Percentiles rank a stretch among this genome's conserved stretches.
Evolutionary conservation across 31 red algal genomes (phyloP).

Genomic region (Pterothamnion heteromorphum): DNA sequence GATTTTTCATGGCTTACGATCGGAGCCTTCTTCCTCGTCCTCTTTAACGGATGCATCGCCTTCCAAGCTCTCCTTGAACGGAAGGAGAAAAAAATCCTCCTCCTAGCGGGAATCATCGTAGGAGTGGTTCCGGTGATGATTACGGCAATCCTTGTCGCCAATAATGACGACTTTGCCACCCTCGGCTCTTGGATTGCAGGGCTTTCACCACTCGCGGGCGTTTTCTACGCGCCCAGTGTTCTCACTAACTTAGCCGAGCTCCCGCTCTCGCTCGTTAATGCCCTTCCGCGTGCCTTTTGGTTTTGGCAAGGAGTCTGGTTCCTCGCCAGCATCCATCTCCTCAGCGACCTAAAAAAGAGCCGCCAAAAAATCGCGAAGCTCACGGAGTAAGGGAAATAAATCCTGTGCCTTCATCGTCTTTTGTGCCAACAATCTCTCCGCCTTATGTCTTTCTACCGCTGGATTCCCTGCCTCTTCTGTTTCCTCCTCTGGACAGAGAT

Average conservation of each 20-base stretch:
- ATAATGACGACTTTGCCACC: neutral
- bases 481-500: too few species aligned
- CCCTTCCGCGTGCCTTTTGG: neutral
- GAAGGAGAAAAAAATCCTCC: neutral
- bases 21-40: neutral
- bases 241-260: neutral
- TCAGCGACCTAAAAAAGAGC: neutral
- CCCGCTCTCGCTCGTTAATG: neutral
- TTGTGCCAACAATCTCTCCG: too few species aligned
- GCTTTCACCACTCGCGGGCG: neutral
- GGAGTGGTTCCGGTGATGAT: neutral
- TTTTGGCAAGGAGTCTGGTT: neutral
- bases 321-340: neutral
- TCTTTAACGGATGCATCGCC: neutral
- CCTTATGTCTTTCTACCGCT: too few species aligned
- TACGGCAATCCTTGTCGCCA: neutral
- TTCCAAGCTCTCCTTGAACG: neutral
- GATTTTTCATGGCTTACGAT: neutral
- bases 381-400: too few species aligned
- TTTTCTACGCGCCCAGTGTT: neutral
- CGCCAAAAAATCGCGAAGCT: neutral
- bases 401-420: too few species aligned
- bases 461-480: too few species aligned
- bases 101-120: neutral
- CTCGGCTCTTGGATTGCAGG: neutral